Evolutionary conservation across 257 asterid genomes (phyloP), one percentile per base, ranked within the genome.

Genomic region (Capsicum baccatum): DNA sequence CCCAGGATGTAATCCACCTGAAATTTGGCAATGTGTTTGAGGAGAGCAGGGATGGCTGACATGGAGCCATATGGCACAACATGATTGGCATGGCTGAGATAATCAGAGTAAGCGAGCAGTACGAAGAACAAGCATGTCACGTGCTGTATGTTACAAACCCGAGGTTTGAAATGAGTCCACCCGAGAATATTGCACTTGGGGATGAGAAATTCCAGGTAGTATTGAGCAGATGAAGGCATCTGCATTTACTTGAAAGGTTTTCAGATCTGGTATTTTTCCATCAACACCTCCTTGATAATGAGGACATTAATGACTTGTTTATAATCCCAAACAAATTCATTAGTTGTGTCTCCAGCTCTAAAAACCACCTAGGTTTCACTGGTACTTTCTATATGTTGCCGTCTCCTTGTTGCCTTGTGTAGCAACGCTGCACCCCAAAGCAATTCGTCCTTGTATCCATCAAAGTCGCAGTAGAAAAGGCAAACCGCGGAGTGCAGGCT

Each of bases 1-100:
- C 98, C 97, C 10, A 94, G 93, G 67, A 94, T 93, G 87, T 94
- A 94, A 88, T 94, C 97, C 89, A 94, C 98, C 98, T 93, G 97
- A 66, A 94, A 97, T 86, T 80, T 91, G 90, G 98, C 97, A 79
- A 95, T 79, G 44, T 90, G 90, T 86, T 88, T 92, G 90, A 95
- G 98, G 47, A 91, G 91, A 52, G 94, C 91, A 70, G 97, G 94
- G 83, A 95, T 78, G 56, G 91, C 97, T 39, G 94, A 87, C 33
- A 91, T 85, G 76, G 64, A 84, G 87, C 94, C 97, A 90, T 97
- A 95, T 84, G 94, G 91, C 83, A 93, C 97, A 7, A 63, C 89
- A 71, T 92, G 44, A 39, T 39, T 39, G 44, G 44, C 44, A 39
- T 39, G 44, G 44, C 44, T 39, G 44, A 39, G 44, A 39, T 39